Evolutionary conservation across 208 protist genomes (phyloP).

Genomic region (Leishmania major): DNA sequence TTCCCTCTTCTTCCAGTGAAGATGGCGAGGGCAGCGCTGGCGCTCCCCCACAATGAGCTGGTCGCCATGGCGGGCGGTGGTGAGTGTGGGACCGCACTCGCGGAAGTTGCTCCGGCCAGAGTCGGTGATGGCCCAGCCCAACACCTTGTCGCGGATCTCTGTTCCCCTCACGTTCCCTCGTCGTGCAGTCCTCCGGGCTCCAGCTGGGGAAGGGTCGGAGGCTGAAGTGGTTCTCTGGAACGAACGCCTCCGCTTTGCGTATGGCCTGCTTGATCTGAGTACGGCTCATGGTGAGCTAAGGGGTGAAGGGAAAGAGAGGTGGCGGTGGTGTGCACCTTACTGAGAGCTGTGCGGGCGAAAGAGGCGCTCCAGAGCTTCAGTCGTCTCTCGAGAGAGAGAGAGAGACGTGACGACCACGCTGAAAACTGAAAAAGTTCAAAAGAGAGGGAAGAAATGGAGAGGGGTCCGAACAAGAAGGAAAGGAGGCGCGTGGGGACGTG

Average conservation of each 20-base stretch:
- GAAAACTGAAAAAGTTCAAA: background rate
- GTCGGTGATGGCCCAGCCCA: conserved; percentile 27
- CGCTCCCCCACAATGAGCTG: conserved; percentile 18
- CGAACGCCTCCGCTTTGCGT: conserved; percentile 26
- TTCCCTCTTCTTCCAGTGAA: conserved; percentile 22
- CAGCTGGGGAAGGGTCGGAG: conserved; percentile 28
- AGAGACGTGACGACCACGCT: background rate
- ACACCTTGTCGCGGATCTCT: conserved; percentile 16
- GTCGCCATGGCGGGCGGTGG: conserved; percentile 16
- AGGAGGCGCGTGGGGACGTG: background rate
- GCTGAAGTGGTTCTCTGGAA: conserved; percentile 16
- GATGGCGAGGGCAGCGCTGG: conserved; percentile 23
- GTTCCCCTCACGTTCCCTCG: conserved; percentile 5
- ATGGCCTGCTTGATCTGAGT: conserved; percentile 26
- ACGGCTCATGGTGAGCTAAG: conserved; percentile 20
- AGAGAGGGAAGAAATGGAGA: background rate
- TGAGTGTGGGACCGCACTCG: conserved; percentile 18
- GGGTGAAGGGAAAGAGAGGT: background rate
- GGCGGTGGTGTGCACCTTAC: background rate
- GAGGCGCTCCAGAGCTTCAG: background rate
- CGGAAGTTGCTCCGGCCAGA: conserved; percentile 22
- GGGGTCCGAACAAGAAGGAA: background rate
- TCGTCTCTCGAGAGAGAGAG: no score
- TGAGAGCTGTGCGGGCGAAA: background rate
- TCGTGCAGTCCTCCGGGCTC: conserved; percentile 14